A percentile compares a stretch with the other conserved stretches of the same genome.
phyloP scores from a whole-genome alignment of 2,329 filamentous ascomycete genomes.

The Curvularia sp. region DNA sequence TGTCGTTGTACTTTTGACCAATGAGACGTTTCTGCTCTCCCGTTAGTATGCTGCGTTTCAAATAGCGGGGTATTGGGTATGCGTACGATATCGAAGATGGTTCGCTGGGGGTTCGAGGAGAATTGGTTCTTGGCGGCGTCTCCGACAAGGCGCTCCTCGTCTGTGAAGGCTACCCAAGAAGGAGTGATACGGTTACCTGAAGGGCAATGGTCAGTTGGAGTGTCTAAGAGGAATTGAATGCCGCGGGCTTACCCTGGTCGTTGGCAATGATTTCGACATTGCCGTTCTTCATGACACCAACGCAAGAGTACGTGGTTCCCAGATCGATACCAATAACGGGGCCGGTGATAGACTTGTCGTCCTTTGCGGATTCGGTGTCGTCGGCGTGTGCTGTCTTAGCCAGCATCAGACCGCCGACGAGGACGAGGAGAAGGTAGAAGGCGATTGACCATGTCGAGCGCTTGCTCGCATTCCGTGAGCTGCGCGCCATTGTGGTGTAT shows the following conservation, averaged over 20 bases:
- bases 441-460: conserved; percentile 85
- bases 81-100: conserved; percentile 55
- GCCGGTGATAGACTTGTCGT: conserved; percentile 62
- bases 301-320: conserved; percentile 93
- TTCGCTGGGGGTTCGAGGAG: conserved; percentile 58
- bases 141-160: conserved; percentile 95
- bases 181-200: conserved; percentile 53
- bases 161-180: conserved; percentile 94
- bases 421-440: conserved; percentile 89
- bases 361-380: conserved; percentile 68
- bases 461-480: conserved; percentile 70
- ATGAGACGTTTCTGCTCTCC: conserved; percentile 58
- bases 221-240: not conserved
- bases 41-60: conserved; percentile 30
- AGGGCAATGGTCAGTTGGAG: conserved; percentile 33
- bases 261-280: conserved; percentile 55
- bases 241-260: conserved; percentile 48
- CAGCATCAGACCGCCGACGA: conserved; percentile 83
- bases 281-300: conserved; percentile 70
- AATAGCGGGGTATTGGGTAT: not conserved
- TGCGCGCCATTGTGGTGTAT: conserved; percentile 59
- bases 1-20: conserved; percentile 59
- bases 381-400: conserved; percentile 76
- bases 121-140: conserved; percentile 70
- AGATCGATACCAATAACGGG: conserved; percentile 80